Conservation (phyloP, 2,329 filamentous ascomycete genomes). For the Aspergillus persii region DNA sequence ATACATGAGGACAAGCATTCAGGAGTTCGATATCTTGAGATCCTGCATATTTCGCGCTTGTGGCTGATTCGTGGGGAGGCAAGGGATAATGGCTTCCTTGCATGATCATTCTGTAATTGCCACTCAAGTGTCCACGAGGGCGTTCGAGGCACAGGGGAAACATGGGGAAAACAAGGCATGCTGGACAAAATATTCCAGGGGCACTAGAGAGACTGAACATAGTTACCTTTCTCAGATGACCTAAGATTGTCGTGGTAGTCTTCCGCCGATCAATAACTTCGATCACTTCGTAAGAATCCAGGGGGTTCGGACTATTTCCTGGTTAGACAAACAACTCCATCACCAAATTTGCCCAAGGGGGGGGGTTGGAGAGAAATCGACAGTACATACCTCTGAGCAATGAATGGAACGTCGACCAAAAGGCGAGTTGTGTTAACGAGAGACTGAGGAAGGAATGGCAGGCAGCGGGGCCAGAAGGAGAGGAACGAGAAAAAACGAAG, state of each 20-base stretch:
- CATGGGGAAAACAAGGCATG: background rate
- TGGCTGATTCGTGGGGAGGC: slow-evolving; percentile 3
- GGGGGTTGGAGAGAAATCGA: background rate
- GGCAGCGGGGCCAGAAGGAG: background rate
- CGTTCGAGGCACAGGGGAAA: background rate
- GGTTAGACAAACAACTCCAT: background rate
- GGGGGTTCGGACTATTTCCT: background rate
- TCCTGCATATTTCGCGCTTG: background rate
- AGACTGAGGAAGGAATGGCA: background rate
- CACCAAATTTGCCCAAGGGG: background rate
- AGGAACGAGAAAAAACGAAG: slow-evolving; percentile 3
- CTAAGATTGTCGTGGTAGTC: background rate
- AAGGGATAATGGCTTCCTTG: slow-evolving; percentile 6
- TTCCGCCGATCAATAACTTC: slow-evolving; percentile 2
- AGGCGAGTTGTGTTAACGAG: background rate
- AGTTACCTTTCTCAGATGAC: slow-evolving; percentile 1
- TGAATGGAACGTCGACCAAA: background rate
- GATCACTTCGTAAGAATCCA: slow-evolving; percentile 6
- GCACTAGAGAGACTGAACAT: background rate
- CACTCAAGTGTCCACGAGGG: slow-evolving; percentile 3
- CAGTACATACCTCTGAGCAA: background rate
- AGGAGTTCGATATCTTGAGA: slow-evolving; percentile 1
- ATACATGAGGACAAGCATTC: background rate
- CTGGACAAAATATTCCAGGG: background rate
- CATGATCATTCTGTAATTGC: background rate